These are phyloP conservation scores for Pseudisothecium myosuroides DNA, from an alignment of 225 moss, liverwort and hornwort genomes.

Conservation along the genomic window DNA sequence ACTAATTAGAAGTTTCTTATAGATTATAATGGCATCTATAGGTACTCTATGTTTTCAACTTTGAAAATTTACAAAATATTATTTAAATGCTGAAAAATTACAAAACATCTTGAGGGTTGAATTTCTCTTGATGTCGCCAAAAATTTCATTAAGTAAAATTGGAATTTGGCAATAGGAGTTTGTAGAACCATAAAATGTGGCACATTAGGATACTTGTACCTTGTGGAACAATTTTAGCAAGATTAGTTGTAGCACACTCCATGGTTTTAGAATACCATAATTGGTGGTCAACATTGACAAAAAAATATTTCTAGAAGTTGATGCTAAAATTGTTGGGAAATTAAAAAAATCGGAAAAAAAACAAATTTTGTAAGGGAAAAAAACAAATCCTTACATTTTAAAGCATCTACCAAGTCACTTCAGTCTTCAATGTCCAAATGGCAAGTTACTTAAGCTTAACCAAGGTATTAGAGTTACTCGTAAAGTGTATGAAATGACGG, in stretches of 20 bases:
- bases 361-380: not conserved
- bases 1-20: not conserved
- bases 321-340: not conserved
- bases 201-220: not conserved
- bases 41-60: not conserved
- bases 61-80: not conserved
- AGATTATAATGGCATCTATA: accelerated
- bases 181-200: not conserved
- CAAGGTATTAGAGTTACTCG: no score
- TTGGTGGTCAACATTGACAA: not conserved
- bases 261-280: not conserved
- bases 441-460: not conserved
- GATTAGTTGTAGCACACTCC: no score
- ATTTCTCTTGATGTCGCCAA: accelerated
- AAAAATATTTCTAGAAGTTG: not conserved
- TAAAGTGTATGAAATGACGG: no score
- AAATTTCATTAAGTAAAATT: not conserved
- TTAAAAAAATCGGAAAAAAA: no score
- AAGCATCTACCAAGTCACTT: not conserved
- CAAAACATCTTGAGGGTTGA: no score
- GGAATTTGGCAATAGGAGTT: not conserved
- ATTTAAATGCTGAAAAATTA: not conserved
- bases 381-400: not conserved
- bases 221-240: accelerated
- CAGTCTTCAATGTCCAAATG: accelerated